Evolutionary conservation across 2,329 filamentous ascomycete species (phyloP).

Genomic region (Capronia americana): DNA sequence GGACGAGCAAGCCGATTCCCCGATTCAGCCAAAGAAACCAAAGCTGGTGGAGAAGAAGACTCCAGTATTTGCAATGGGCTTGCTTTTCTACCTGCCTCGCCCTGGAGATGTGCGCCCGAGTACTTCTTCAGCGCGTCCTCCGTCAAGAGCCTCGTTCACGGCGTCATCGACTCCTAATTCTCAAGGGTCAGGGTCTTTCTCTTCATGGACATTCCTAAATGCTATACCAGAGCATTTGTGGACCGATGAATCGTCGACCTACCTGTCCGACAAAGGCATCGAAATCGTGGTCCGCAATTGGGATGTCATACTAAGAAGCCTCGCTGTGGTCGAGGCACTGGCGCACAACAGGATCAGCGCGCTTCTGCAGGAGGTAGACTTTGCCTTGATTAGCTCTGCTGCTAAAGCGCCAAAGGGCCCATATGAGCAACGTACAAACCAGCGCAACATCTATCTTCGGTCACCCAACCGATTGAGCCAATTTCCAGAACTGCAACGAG

Average conservation of each 20-base stretch:
- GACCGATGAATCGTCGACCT: slow-evolving; percentile 26
- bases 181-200: slow-evolving; percentile 37
- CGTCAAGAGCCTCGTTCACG: slow-evolving; percentile 32
- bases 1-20: slow-evolving; percentile 13
- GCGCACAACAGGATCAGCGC: slow-evolving; percentile 60
- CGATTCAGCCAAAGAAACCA: slow-evolving; percentile 47
- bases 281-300: slow-evolving; percentile 64
- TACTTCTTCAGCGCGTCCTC: slow-evolving; percentile 27
- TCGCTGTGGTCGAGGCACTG: slow-evolving; percentile 60
- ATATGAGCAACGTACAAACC: slow-evolving; percentile 57
- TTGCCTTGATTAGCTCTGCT: slow-evolving; percentile 40
- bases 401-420: slow-evolving; percentile 54
- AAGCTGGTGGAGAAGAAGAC: slow-evolving; percentile 60
- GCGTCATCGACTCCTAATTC: slow-evolving; percentile 35
- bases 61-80: slow-evolving; percentile 65
- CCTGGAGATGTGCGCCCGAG: slow-evolving; percentile 41
- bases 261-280: slow-evolving; percentile 57
- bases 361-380: slow-evolving; percentile 57
- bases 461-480: slow-evolving; percentile 57
- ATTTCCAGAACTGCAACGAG: slow-evolving; percentile 50
- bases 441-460: slow-evolving; percentile 55
- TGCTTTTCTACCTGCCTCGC: slow-evolving; percentile 61
- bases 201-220: slow-evolving; percentile 40
- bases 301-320: slow-evolving; percentile 64
- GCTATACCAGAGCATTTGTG: slow-evolving; percentile 39